phyloP scores from a whole-genome alignment of 1,284 basidiomycete genomes.

The Lentinula novae-zelandiae region DNA sequence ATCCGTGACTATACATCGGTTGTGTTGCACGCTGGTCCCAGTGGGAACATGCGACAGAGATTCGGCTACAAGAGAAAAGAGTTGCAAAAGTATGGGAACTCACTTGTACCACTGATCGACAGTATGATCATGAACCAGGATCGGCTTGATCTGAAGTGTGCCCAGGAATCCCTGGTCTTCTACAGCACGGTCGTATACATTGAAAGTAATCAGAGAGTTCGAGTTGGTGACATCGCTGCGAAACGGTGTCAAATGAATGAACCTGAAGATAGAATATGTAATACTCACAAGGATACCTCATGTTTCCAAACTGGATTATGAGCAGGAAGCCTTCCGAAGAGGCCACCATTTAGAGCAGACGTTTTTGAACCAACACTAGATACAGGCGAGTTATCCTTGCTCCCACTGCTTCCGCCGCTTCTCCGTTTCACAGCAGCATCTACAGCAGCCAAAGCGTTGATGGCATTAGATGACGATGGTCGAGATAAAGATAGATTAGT shows the following conservation, averaged over 20 bases:
- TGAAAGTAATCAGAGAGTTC: constrained; percentile 82
- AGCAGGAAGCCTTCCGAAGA: constrained; percentile 64
- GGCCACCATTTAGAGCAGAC: constrained; percentile 22
- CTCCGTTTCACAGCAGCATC: constrained; percentile 30
- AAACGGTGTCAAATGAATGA: constrained; percentile 12
- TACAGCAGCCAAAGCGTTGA: constrained; percentile 69
- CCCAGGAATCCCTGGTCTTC: constrained; percentile 90
- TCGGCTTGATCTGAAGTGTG: constrained; percentile 86
- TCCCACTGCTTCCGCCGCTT: constrained; percentile 15
- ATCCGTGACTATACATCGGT: background rate
- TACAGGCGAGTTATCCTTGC: constrained; percentile 32
- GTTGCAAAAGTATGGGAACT: constrained; percentile 27
- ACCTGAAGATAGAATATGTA: constrained; percentile 15
- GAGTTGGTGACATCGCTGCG: constrained; percentile 94
- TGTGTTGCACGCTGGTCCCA: background rate
- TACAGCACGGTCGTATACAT: constrained; percentile 87
- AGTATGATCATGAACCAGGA: constrained; percentile 88
- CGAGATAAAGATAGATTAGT: constrained; percentile 50
- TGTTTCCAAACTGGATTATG: constrained; percentile 99
- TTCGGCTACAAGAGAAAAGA: background rate
- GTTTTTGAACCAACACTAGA: constrained; percentile 34
- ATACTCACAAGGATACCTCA: constrained; percentile 90
- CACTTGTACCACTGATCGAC: constrained; percentile 97
- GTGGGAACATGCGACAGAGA: background rate
- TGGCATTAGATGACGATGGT: constrained; percentile 56